Base-by-base conservation (phyloP, 768 basidiomycete genomes). In the Ramaria rubella region DNA sequence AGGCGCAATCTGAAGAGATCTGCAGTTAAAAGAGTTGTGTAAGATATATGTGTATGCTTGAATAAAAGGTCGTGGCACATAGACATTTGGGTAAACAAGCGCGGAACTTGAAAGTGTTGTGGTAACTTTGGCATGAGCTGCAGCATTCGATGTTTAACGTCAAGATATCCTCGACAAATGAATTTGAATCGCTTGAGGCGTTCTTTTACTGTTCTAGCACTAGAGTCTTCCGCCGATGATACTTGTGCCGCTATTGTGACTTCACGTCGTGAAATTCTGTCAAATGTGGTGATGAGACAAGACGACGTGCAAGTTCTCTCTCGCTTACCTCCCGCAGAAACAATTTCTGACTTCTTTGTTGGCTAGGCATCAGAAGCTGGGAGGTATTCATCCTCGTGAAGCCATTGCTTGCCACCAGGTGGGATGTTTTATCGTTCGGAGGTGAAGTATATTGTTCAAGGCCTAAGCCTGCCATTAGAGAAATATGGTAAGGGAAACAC, bases 141-240 rank as follows among this genome's bases (percentile, higher is more conserved):
- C 24, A 12, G 24, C 21, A 24, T 24, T 48, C 21, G n/a, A n/a
- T 4, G 17, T 48, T 26, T 27, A 48, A 48, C 24, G 24, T 29
- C 46, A 2, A 14, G 29, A 48, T 26, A 6, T 48, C 46, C 15
- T 24, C 24, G 12, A 48, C 17, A 48, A 48, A 30, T 12, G 4
- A 17, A 17, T 8, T 24, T 24, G 26, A 26, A 26, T 52, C 33
- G n/a, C 6, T 23, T 12, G 21, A 9, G 4, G 8, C 55, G 61
- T 2, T 19, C 23, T 2, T 83, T 89, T 64, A 87, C 81, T 1
- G 82, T 90, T 14, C 77, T 90, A 7, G 87, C 82, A 7, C 64
- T 95, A 34, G 94, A 96, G 69, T 85, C 86, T 1, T 94, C 91
- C 12, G 92, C 93, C 14, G 95, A 99, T 68, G 96, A 98, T 66